Base-by-base conservation (phyloP, 371 early-diverging fungal species). In the Lichtheimia ramosa region DNA sequence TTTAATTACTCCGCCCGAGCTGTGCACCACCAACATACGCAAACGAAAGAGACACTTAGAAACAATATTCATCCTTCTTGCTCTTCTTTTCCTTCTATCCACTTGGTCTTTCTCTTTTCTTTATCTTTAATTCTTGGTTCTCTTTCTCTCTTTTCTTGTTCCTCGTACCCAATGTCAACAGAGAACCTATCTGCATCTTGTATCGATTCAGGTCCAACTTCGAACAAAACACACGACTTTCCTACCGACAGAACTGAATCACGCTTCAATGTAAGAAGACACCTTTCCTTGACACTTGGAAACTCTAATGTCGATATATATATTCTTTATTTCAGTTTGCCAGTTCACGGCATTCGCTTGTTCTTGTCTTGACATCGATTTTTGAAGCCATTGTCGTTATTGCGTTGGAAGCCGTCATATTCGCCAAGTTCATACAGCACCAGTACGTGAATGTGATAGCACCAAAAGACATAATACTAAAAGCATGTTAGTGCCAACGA, bases 361-460 rank as follows among this genome's bases (percentile, higher is more conserved):
- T 62, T 20, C 61, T 83, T 25, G 68, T 83, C 15, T 50, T 73
- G 13, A 70, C 82, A 3, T 64, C 81, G 23, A 68, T 81, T 48
- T 61, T 86, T n/a, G 89, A 89, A 67, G 90, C 90, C 0, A 46
- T 84, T 48, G 62, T 88, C n/a, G 85, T 91, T 25, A 88, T 91
- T 59, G 70, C 80, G 8, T 74, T 91, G 54, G 88, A 91, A 63
- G 73, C 84, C 13, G 75, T 81, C 48, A 82, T 89, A 57, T 84
- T 84, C 49, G 75, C 70, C 15, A 75, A 82, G n/a, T 87, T 82
- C 54, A 70, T 46, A 69, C 77, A 63, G 55, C 64, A 59, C 64
- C 67, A 42, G 59, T 58, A 16, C 48, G 64, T 18, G 50, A 41
- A 59, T n/a, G 13, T 15, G 27, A 43, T 16, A 21, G 24, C 43